Conservation (phyloP, 208 protist species). For the Acanthamoeba sp. region DNA sequence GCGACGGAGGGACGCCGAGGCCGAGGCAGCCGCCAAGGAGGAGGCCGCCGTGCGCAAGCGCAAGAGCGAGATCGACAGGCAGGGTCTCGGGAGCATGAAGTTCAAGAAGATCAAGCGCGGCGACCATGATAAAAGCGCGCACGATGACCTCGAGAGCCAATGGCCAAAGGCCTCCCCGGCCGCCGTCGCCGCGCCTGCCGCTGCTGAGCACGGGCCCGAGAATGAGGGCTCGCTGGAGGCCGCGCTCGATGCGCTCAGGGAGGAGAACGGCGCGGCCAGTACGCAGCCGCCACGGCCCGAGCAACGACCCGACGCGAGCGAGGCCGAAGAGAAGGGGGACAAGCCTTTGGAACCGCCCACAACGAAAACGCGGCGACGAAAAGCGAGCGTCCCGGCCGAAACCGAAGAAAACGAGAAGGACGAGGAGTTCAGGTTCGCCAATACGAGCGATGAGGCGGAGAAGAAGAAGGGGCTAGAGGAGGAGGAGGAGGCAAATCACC, state of each 20-base stretch:
- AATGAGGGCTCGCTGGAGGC: too few relatives aligned
- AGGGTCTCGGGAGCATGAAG: neutral
- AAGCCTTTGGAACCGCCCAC: neutral
- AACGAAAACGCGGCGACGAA: neutral
- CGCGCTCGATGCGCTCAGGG: too few relatives aligned
- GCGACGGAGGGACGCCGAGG: neutral
- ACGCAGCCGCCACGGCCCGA: too few relatives aligned
- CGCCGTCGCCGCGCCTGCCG: too few relatives aligned
- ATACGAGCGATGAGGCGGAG: neutral
- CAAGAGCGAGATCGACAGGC: neutral
- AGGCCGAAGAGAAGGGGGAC: too few relatives aligned
- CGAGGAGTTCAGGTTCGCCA: neutral
- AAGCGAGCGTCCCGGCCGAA: neutral
- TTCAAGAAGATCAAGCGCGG: conserved; percentile 23
- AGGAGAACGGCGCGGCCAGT: too few relatives aligned
- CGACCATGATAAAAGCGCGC: neutral
- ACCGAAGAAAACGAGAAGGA: neutral
- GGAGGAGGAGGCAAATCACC: neutral
- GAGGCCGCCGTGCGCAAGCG: neutral
- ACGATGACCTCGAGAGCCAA: too few relatives aligned
- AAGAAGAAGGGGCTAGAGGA: neutral
- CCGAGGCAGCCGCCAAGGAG: neutral
- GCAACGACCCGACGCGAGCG: too few relatives aligned
- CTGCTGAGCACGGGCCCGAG: too few relatives aligned
- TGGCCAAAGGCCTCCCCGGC: too few relatives aligned